These are phyloP conservation scores for Lepiota brunneoincarnata DNA, from an alignment of 768 basidiomycete species.

Conservation along the genomic window DNA sequence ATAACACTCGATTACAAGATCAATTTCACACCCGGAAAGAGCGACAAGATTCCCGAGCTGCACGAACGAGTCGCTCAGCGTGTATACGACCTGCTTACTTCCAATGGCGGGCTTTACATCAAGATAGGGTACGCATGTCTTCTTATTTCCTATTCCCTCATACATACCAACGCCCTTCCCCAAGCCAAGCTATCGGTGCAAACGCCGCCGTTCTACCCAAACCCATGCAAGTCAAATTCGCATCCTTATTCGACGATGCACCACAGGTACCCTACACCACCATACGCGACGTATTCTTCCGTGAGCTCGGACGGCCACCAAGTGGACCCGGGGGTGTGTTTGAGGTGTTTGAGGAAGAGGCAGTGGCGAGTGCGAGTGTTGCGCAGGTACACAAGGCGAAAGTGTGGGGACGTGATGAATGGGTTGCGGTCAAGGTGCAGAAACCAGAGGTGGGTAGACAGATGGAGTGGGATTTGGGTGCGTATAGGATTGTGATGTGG, in stretches of 20 bases:
- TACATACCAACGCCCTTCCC: neutral
- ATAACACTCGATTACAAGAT: slow-evolving; percentile 84
- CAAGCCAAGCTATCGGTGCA: slow-evolving; percentile 75
- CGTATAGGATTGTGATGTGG: slow-evolving; percentile 74
- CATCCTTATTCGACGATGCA: slow-evolving; percentile 83
- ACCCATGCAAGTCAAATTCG: slow-evolving; percentile 81
- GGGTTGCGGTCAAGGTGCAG: slow-evolving; percentile 94
- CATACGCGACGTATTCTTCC: slow-evolving; percentile 62
- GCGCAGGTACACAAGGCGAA: slow-evolving; percentile 89
- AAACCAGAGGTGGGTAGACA: slow-evolving; percentile 87
- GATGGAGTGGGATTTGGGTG: slow-evolving; percentile 80
- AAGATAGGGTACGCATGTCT: slow-evolving; percentile 56
- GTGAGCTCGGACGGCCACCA: slow-evolving; percentile 67
- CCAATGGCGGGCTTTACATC: slow-evolving; percentile 84
- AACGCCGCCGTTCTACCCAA: slow-evolving; percentile 84
- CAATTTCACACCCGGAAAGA: slow-evolving; percentile 76
- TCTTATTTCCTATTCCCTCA: neutral
- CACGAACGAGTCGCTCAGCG: slow-evolving; percentile 84
- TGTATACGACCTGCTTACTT: slow-evolving; percentile 71
- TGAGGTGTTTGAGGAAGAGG: slow-evolving; percentile 69
- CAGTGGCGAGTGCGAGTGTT: slow-evolving; percentile 86
- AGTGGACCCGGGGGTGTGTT: slow-evolving; percentile 73
- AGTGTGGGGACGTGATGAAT: slow-evolving; percentile 44
- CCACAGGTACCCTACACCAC: slow-evolving; percentile 78
- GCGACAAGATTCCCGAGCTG: slow-evolving; percentile 70